Evolutionary conservation across 2,329 filamentous ascomycete genomes (phyloP), one percentile per base, ranked within the genome.

Genomic region (Aspergillus nomiae): DNA sequence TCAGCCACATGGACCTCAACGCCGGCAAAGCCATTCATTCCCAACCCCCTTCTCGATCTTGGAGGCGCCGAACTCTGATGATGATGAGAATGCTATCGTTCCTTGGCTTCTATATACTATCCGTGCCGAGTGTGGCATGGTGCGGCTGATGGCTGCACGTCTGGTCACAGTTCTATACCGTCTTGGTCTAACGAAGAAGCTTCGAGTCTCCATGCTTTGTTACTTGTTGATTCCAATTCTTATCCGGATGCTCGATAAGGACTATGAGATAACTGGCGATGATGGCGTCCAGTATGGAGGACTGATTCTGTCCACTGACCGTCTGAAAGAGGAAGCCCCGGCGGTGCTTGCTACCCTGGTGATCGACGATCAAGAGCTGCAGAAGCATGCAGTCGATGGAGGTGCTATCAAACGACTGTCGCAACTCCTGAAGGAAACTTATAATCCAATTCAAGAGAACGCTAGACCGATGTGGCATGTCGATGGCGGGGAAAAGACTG

Each of bases 311-410:
- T 71, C 78, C 14, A 80, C 81, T 26, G 83, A 86, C 69, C 76
- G 80, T 10, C 82, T 92, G 14, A 83, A 88, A 60, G 91, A 94
- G 74, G 87, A 87, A 65, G 88, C 91, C 2, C 92, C 94, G 9
- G 85, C 87, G 1, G 86, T 96, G 12, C 82, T 98, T 60, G 92
- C 92, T 19, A 87, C 89, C 53, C 83, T 98, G 45, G 88, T 97
- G 21, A 87, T 88, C 30, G 92, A 95, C 71, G 92, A 89, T 74
- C 87, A 90, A 64, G 85, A 87, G 63, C 83, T 98, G 59, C 94
- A 98, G 77, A 91, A 89, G 70, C 89, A 92, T 43, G 92, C 93
- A 0, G 90, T 89, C 50, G 92, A 97, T 64, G 86, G 87, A 53
- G 83, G 82, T 60, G 85, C 86, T 12, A 84, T 91, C 59, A 86